These are phyloP conservation scores for Trypanosoma lewisi DNA, from an alignment of 208 protist genomes.

Conservation along the genomic window DNA sequence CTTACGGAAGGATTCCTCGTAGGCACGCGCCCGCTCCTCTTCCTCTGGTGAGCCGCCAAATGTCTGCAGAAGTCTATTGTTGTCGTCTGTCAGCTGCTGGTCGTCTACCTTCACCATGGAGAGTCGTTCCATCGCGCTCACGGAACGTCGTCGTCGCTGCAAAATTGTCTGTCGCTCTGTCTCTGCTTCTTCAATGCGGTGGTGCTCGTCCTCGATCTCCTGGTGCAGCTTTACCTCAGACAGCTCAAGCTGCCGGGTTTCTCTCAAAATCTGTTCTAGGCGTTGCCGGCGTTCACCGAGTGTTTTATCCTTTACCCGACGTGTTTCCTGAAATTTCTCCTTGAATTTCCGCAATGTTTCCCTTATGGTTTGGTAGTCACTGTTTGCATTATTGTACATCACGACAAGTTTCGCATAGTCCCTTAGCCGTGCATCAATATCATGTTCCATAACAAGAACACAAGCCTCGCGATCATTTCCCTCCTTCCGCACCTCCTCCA, in stretches of 20 bases:
- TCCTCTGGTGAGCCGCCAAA: slow-evolving; percentile 37
- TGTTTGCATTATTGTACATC: slow-evolving; percentile 78
- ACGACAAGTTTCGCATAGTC: slow-evolving; percentile 87
- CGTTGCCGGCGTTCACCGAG: slow-evolving; percentile 58
- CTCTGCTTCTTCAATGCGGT: slow-evolving; percentile 65
- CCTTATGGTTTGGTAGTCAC: slow-evolving; percentile 49
- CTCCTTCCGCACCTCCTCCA: slow-evolving; percentile 67
- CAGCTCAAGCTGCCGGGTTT: slow-evolving; percentile 55
- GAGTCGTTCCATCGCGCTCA: slow-evolving; percentile 20
- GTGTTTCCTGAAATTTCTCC: slow-evolving; percentile 36
- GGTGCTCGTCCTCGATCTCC: slow-evolving; percentile 57
- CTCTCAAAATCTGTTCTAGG: slow-evolving; percentile 51
- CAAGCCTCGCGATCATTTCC: slow-evolving; percentile 62
- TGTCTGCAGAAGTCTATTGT: neutral
- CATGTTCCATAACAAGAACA: slow-evolving; percentile 56
- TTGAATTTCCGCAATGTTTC: slow-evolving; percentile 49
- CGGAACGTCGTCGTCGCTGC: slow-evolving; percentile 21
- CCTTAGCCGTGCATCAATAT: slow-evolving; percentile 73
- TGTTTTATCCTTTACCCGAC: slow-evolving; percentile 69
- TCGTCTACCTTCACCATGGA: neutral
- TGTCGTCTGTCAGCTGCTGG: neutral
- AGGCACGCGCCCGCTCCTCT: slow-evolving; percentile 67
- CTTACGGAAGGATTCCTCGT: slow-evolving; percentile 84
- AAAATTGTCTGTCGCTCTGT: slow-evolving; percentile 35
- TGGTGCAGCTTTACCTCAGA: slow-evolving; percentile 43